Conservation (phyloP, 495 filamentous ascomycete species). For the Tuber aestivum region DNA sequence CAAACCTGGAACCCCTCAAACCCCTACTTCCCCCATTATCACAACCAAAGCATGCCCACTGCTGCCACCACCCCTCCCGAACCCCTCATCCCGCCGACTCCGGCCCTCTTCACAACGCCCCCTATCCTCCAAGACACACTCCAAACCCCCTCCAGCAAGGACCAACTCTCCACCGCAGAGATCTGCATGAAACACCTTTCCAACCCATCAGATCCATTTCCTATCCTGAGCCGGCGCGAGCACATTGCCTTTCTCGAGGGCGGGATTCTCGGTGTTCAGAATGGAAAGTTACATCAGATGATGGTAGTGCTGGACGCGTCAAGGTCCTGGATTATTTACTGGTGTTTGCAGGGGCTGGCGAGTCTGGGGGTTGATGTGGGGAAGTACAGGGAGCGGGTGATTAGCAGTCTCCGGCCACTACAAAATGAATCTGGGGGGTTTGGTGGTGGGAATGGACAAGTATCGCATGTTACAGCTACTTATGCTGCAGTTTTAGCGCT, state of each 20-base stretch:
- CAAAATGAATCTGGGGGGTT: constrained; percentile 84
- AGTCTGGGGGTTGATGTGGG: constrained; percentile 71
- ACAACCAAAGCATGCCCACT: constrained; percentile 35
- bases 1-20: background rate
- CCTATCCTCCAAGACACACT: constrained; percentile 63
- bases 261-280: constrained; percentile 48
- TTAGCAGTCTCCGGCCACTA: constrained; percentile 64
- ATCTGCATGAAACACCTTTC: constrained; percentile 66
- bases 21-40: constrained; percentile 5
- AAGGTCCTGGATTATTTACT: constrained; percentile 90
- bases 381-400: constrained; percentile 60
- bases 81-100: constrained; percentile 44
- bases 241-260: constrained; percentile 73
- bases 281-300: constrained; percentile 53
- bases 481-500: constrained; percentile 78
- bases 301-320: constrained; percentile 72
- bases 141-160: constrained; percentile 59
- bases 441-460: constrained; percentile 87
- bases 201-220: constrained; percentile 64
- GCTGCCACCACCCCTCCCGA: constrained; percentile 21
- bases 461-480: constrained; percentile 76
- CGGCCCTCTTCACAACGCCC: constrained; percentile 58
- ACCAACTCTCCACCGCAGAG: constrained; percentile 61
- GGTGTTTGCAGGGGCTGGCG: constrained; percentile 67
- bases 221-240: constrained; percentile 59